A percentile compares a stretch with the other conserved stretches of the same genome.
Conservation (phyloP, 768 basidiomycete genomes). For the Dacryopinax primogenitus region DNA sequence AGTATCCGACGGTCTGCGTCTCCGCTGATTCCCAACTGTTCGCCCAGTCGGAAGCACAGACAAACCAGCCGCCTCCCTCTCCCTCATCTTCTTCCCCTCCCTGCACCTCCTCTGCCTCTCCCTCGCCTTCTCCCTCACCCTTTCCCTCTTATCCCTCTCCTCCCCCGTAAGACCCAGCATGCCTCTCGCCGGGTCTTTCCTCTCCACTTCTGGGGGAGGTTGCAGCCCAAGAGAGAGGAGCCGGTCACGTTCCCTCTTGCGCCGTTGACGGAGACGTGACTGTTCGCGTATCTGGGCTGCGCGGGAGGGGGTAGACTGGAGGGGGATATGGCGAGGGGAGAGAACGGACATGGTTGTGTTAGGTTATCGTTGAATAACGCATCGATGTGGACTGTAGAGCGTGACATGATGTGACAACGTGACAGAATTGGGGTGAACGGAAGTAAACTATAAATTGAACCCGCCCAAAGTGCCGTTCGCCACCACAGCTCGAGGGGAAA, state of each 20-base stretch:
- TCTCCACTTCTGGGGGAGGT: neutral
- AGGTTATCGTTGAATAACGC: neutral
- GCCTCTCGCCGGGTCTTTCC: neutral
- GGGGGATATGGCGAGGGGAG: neutral
- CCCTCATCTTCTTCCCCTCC: neutral
- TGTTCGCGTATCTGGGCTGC: neutral
- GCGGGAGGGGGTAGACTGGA: neutral
- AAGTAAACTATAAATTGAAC: no score
- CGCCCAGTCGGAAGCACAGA: neutral
- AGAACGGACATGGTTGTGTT: neutral
- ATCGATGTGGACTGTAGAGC: no score
- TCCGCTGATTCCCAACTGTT: no score
- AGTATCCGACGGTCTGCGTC: no score
- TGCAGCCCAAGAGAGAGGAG: neutral
- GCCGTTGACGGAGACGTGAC: neutral
- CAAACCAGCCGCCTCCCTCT: neutral
- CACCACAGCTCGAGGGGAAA: neutral
- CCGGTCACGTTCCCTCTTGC: neutral
- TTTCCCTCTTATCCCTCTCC: neutral
- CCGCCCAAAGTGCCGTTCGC: neutral
- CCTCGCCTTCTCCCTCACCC: neutral
- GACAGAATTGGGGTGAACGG: neutral
- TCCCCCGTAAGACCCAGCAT: neutral
- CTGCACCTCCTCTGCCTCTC: slow-evolving; percentile 8
- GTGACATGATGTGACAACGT: neutral